Evolutionary conservation across 331 rosid species (phyloP), one percentile per base, ranked within the genome.

Genomic region (Prunus yedoensis): DNA sequence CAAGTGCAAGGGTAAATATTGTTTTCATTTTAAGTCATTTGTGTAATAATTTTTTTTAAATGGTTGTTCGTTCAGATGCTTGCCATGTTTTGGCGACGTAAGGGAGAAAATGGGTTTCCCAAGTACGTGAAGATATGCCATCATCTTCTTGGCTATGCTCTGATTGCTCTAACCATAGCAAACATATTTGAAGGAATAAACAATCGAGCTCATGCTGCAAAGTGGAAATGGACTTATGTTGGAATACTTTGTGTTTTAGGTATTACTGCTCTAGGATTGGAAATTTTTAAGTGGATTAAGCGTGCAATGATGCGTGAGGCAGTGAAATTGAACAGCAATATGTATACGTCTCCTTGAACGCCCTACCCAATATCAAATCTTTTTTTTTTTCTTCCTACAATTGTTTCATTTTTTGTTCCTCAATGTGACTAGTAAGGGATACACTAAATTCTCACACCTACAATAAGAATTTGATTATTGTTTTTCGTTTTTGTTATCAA

Each of bases 81-180:
- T 68, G 81, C 80, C 52, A 65, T 82, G 13, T 68, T 61, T 28
- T 74, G 84, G 77, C 52, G 56, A 51, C 85, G 82, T 32, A 77
- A 41, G 56, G 50, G 65, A 68, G 84, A 77, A 52, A 46, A 30
- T 1, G 74, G 77, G 3, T 81, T 76, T 71, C 74, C 82, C 74
- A 86, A 53, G 65, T 62, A 80, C 49, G 78, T 88, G 84, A 69
- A 68, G 65, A 82, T 84, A 73, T 86, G 67, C 30, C 92, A 88
- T 75, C 81, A 57, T 70, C 20, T 80, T 68, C 61, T 88, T 41
- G 90, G 92, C 45, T 84, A 84, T 78, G 84, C 45, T 28, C 47
- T 82, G 60, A 68, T 82, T 41, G 84, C 30, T n/a, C 46, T 86
- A 46, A 75, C 80, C 49, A 52, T 79, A 38, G 77, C 77, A 69